Conservation (phyloP, 1,139 yeast species). For the Saccharomyces hybrid region DNA sequence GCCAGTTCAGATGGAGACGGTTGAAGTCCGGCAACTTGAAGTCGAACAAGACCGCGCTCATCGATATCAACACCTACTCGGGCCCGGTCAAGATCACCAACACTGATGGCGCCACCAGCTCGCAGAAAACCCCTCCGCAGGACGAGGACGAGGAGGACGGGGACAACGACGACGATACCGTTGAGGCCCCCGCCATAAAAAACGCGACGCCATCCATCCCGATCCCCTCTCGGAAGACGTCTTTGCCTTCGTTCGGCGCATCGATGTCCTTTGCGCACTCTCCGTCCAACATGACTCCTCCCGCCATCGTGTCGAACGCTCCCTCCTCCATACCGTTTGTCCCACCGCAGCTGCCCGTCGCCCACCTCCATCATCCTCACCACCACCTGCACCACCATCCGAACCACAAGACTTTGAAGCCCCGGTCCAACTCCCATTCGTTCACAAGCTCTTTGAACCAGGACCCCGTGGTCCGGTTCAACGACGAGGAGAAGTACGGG, state of each 20-base stretch:
- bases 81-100: constrained; percentile 11
- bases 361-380: not conserved
- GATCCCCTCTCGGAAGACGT: not conserved
- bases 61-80: constrained; percentile 20
- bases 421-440: constrained; percentile 27
- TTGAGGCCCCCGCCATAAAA: not conserved
- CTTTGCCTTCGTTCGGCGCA: not conserved
- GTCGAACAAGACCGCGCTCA: constrained; percentile 39
- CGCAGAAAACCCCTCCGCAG: too few species aligned
- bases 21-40: constrained; percentile 56
- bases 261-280: not conserved
- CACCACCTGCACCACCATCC: constrained; percentile 6
- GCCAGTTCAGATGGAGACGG: constrained; percentile 74
- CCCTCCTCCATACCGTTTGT: not conserved
- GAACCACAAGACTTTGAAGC: constrained; percentile 10
- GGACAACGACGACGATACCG: not conserved
- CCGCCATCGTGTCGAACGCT: not conserved
- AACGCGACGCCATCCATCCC: not conserved
- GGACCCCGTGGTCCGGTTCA: not conserved
- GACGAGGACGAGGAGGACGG: too few species aligned
- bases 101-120: not conserved
- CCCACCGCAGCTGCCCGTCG: not conserved
- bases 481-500: constrained; percentile 28
- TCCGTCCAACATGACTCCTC: not conserved
- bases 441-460: constrained; percentile 13